Evolutionary conservation across 2,329 filamentous ascomycete species (phyloP).

Genomic region (Gyromitra esculenta): DNA sequence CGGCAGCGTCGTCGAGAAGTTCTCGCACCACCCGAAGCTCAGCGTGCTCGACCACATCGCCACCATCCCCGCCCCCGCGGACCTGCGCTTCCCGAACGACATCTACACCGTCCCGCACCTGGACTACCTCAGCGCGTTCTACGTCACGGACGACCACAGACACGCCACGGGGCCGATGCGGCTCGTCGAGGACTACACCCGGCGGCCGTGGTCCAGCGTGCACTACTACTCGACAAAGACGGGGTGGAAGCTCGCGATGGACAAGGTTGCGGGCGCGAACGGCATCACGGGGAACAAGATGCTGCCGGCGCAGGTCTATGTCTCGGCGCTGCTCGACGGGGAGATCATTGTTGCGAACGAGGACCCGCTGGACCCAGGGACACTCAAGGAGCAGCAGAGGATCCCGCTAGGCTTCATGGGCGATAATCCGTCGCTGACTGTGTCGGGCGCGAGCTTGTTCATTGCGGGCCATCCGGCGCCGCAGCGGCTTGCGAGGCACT

Average conservation of each 20-base stretch:
- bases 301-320: conserved; percentile 35
- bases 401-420: conserved; percentile 38
- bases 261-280: conserved; percentile 34
- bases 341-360: conserved; percentile 42
- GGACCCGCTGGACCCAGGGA: conserved; percentile 4
- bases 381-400: conserved; percentile 44
- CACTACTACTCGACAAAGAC: conserved; percentile 31
- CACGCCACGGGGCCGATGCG: conserved; percentile 14
- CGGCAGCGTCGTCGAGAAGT: conserved; percentile 52
- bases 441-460: conserved; percentile 40
- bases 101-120: conserved; percentile 50
- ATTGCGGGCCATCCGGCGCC: conserved; percentile 38
- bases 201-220: conserved; percentile 40
- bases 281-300: conserved; percentile 49
- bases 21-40: conserved; percentile 45
- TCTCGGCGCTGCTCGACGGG: conserved; percentile 35
- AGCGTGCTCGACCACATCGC: conserved; percentile 22
- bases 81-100: conserved; percentile 37
- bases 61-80: conserved; percentile 22
- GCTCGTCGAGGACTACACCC: conserved; percentile 29
- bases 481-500: not conserved
- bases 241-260: conserved; percentile 40
- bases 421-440: conserved; percentile 45
- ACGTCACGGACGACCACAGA: conserved; percentile 49
- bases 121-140: conserved; percentile 42